Evolutionary conservation across 83 land plant genomes (phyloP).

Genomic region (Thuja plicata): DNA sequence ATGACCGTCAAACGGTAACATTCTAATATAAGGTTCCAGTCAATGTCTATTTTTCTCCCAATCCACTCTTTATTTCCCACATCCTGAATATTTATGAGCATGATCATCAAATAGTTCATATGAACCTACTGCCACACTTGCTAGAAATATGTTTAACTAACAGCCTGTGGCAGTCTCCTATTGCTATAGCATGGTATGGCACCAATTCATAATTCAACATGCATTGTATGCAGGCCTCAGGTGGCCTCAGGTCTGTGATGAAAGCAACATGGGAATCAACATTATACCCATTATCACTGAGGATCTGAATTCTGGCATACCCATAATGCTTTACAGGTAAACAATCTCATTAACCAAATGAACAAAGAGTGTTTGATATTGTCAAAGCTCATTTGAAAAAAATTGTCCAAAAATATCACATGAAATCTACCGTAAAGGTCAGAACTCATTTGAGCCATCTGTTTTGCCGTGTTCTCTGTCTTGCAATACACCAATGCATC

Average conservation of each 20-base stretch:
- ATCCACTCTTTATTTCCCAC: neutral
- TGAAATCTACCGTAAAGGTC: no score
- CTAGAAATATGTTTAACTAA: neutral
- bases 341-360: no score
- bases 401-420: no score
- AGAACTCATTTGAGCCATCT: no score
- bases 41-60: neutral
- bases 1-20: neutral
- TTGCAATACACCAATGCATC: no score
- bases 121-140: no score
- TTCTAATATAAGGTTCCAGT: neutral
- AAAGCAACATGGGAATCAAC: neutral
- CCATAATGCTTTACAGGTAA: neutral
- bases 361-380: no score
- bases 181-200: neutral
- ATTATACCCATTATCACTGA: neutral
- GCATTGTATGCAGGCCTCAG: neutral
- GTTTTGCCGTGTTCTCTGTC: no score
- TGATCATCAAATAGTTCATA: neutral
- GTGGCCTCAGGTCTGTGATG: neutral
- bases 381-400: no score
- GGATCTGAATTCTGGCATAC: constrained; percentile 10
- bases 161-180: neutral
- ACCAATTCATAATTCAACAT: neutral
- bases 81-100: neutral